Percentiles rank a stretch among this genome's conserved stretches.
These are phyloP conservation scores for Chlorella sorokiniana DNA, from an alignment of 139 green algal species.

Conservation along the genomic window DNA sequence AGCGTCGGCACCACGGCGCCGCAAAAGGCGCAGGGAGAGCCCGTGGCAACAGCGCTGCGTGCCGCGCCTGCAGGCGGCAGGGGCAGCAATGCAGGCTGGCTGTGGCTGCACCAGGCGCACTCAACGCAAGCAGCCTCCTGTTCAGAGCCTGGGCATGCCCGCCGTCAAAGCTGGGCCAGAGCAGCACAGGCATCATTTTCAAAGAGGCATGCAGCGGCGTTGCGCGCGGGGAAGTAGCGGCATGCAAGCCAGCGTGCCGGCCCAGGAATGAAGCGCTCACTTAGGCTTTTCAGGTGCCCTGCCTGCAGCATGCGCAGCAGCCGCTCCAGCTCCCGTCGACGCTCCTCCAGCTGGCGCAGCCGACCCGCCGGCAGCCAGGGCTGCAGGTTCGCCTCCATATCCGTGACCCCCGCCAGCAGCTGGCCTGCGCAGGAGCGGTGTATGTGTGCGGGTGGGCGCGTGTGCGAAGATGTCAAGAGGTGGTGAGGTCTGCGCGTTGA, in stretches of 20 bases:
- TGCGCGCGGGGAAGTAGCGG: background rate
- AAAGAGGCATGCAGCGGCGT: background rate
- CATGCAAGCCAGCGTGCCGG: background rate
- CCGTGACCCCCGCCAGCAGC: background rate
- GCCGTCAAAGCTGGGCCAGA: no score
- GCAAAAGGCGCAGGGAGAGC: conserved; percentile 5
- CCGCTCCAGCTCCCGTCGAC: background rate
- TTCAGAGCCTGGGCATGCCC: no score
- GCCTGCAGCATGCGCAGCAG: conserved; percentile 16
- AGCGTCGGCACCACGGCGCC: background rate
- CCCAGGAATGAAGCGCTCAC: background rate
- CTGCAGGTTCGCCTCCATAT: background rate
- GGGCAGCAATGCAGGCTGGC: no score
- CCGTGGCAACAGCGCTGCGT: background rate
- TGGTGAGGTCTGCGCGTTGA: background rate
- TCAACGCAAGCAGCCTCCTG: no score
- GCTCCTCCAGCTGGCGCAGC: conserved; percentile 6
- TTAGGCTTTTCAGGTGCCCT: background rate
- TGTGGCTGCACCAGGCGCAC: no score
- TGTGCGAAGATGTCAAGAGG: no score
- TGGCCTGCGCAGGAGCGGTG: conserved; percentile 15
- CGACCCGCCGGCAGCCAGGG: conserved; percentile 9
- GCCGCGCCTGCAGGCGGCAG: background rate
- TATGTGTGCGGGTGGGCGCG: no score
- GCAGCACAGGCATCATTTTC: no score